Base-by-base conservation (phyloP, 495 filamentous ascomycete genomes). In the Pseudevernia furfuracea region DNA sequence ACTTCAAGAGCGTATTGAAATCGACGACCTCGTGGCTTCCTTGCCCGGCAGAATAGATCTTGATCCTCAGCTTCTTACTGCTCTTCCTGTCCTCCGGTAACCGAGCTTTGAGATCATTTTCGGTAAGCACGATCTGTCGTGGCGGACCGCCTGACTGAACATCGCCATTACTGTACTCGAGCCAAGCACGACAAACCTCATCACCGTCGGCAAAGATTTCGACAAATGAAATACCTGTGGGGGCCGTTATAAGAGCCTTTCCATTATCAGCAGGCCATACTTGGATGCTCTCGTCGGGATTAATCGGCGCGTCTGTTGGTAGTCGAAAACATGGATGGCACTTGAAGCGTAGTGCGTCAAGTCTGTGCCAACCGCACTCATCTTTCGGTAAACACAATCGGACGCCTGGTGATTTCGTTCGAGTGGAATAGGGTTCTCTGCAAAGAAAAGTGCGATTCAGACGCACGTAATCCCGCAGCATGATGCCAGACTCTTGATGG, bases 311-410 rank as follows among this genome's bases (percentile, higher is more conserved):
- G 70, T 98, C 94, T 60, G 84, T 87, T 14, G 92, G 90, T 49
- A 94, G 80, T 23, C 85, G 80, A 76, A 98, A 97, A 74, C 90
- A 93, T 1, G 94, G 93, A 70, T 98, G 94, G 63, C 85, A 89
- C 41, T 91, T 87, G 75, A 97, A 94, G 36, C 90, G 87, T 46
- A 98, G 78, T 49, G 85, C 84, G 75, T 97, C 94, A 5, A 97
- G 80, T 36, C 91, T 82, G 71, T 97, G 92, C 92, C 92, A 97
- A 37, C 77, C 74, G 72, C 91, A 95, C 74, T 96, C 91, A 68
- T 95, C 89, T 36, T 86, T 82, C 19, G 83, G 83, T 58, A 86
- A 71, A 60, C 89, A 87, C 0, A 89, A 77, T 15, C 90, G 88
- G 58, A 83, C 74, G 5, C 91, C 91, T 59, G 88, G 90, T 30